These are phyloP conservation scores for Conidiobolus incongruus DNA, from an alignment of 371 early-diverging fungal species.

Conservation along the genomic window DNA sequence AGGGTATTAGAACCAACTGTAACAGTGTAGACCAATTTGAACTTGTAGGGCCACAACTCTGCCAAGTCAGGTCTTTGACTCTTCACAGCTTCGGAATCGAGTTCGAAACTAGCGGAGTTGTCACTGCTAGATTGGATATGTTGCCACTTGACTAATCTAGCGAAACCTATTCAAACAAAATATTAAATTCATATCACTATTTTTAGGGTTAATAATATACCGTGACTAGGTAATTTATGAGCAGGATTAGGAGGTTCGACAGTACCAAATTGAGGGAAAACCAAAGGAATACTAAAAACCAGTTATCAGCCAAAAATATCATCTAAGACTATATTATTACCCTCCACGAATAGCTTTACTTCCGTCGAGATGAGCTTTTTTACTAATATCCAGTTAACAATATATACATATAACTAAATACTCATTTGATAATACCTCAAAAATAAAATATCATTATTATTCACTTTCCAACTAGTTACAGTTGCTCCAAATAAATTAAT, in stretches of 20 bases:
- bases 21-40: constrained; percentile 58
- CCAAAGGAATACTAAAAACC: constrained; percentile 1
- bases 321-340: constrained; percentile 10
- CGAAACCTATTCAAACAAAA: constrained; percentile 22
- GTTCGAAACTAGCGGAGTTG: constrained; percentile 21
- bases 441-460: constrained; percentile 44
- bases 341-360: constrained; percentile 75
- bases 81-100: constrained; percentile 17
- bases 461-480: constrained; percentile 47
- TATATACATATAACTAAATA: neutral
- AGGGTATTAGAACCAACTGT: constrained; percentile 40
- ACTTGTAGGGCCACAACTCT: constrained; percentile 41
- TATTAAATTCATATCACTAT: neutral
- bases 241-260: constrained; percentile 5
- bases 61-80: constrained; percentile 20
- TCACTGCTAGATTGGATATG: constrained; percentile 21
- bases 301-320: neutral
- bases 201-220: constrained; percentile 9
- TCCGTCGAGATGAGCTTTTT: constrained; percentile 44
- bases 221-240: constrained; percentile 22
- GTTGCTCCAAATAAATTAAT: constrained; percentile 32
- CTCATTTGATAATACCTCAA: constrained; percentile 22
- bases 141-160: constrained; percentile 49
- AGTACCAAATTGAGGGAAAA: constrained; percentile 7
- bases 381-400: constrained; percentile 10